Conservation (phyloP, 2,329 filamentous ascomycete species). For the Colletotrichum plurivorum region DNA sequence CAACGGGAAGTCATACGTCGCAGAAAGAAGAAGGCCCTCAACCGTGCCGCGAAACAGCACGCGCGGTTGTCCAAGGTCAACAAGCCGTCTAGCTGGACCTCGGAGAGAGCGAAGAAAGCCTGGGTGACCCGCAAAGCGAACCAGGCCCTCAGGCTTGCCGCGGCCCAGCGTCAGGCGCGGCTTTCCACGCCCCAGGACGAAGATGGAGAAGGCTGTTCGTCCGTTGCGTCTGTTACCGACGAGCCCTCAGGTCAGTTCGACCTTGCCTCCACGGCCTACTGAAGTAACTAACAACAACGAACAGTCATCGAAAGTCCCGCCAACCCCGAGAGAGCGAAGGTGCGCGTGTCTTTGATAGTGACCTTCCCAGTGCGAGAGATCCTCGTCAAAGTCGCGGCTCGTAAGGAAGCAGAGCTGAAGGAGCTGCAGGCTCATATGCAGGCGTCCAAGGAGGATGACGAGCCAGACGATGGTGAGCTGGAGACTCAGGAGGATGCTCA, state of each 20-base stretch:
- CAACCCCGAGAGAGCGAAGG: no score
- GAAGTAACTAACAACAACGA: no score
- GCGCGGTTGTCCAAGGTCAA: not conserved
- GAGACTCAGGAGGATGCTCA: no score
- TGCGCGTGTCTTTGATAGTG: not conserved
- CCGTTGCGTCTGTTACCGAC: no score
- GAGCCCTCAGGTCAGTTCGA: no score
- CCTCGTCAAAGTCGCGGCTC: not conserved
- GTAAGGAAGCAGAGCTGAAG: not conserved
- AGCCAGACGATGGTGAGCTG: no score
- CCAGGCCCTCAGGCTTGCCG: not conserved
- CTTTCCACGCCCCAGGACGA: not conserved
- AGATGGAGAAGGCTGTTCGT: not conserved
- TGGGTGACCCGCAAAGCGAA: not conserved
- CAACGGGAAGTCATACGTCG: no score
- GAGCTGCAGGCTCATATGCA: no score
- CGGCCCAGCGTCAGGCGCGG: not conserved
- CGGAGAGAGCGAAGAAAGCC: not conserved
- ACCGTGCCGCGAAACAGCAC: not conserved
- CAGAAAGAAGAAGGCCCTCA: no score
- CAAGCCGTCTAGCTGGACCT: not conserved
- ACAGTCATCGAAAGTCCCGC: no score
- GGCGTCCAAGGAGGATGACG: no score
- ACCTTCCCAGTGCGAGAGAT: conserved; percentile 9
- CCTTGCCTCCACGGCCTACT: no score